Evolutionary conservation across 2,329 filamentous ascomycete genomes (phyloP).

Genomic region (Massarina eburnea): DNA sequence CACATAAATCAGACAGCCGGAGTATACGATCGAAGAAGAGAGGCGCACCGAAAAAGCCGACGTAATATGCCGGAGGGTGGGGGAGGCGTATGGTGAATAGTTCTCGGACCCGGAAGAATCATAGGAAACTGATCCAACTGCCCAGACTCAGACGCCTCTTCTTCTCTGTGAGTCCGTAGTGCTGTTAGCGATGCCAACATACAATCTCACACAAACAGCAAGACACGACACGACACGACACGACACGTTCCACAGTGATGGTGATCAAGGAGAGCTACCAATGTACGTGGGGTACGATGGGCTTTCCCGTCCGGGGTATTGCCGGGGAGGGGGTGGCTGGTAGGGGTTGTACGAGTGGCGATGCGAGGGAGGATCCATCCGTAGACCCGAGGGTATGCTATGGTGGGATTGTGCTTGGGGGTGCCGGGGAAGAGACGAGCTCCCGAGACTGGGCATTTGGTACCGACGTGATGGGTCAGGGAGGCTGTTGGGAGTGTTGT

Average conservation of each 20-base stretch:
- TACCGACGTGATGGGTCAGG: slow-evolving; percentile 35
- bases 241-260: too few relatives aligned
- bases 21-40: too few relatives aligned
- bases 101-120: too few relatives aligned
- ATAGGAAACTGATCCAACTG: too few relatives aligned
- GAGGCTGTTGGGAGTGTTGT: slow-evolving; percentile 41
- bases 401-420: slow-evolving; percentile 14
- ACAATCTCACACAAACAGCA: slow-evolving; percentile 12
- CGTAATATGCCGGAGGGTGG: too few relatives aligned
- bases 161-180: slow-evolving; percentile 20
- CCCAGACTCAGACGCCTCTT: slow-evolving; percentile 36
- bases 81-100: too few relatives aligned
- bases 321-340: slow-evolving; percentile 8
- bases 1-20: too few relatives aligned
- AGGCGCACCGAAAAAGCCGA: too few relatives aligned
- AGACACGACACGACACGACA: too few relatives aligned
- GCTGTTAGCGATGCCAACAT: slow-evolving; percentile 24
- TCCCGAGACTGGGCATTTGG: slow-evolving; percentile 25
- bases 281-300: slow-evolving; percentile 29
- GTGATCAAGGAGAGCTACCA: slow-evolving; percentile 28
- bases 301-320: slow-evolving; percentile 24
- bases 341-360: slow-evolving; percentile 8
- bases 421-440: slow-evolving; percentile 19
- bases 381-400: slow-evolving; percentile 15
- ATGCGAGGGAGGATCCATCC: slow-evolving; percentile 22